A percentile compares a stretch with the other conserved stretches of the same genome.
These are phyloP conservation scores for Rubia occidens DNA, from an alignment of 305 asterid genomes.

Conservation along the genomic window DNA sequence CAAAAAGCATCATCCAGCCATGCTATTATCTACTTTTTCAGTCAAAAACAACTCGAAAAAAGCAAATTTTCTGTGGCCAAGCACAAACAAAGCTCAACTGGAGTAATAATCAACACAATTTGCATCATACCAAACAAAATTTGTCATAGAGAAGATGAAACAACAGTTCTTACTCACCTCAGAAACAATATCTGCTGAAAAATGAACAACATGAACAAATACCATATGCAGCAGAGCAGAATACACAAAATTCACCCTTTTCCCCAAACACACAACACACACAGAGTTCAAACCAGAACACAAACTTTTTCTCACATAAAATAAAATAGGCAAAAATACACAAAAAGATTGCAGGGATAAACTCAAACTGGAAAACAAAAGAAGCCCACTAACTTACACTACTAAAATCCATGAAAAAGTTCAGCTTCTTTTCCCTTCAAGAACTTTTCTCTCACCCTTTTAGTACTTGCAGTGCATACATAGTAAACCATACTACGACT, in stretches of 20 bases:
- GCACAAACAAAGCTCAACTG: background rate
- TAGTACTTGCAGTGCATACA: background rate
- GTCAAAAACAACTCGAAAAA: background rate
- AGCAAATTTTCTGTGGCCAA: conserved; percentile 3
- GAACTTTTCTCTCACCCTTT: conserved; percentile 1
- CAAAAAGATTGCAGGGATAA: background rate
- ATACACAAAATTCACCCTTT: background rate
- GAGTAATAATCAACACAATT: background rate
- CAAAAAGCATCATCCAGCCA: background rate
- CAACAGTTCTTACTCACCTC: background rate
- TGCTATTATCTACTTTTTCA: background rate
- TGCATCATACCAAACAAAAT: background rate
- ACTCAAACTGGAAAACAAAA: conserved; percentile 18
- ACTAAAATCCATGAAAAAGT: conserved; percentile 20
- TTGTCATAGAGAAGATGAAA: background rate
- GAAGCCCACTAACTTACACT: conserved; percentile 26
- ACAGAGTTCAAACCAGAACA: background rate
- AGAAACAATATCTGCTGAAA: background rate
- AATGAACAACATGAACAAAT: background rate
- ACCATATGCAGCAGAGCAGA: conserved; percentile 1
- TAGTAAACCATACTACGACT: background rate
- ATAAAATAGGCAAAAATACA: conserved; percentile 2
- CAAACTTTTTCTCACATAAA: conserved; percentile 6
- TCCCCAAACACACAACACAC: background rate
- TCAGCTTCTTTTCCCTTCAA: background rate